phyloP scores from a whole-genome alignment of 2,329 filamentous ascomycete genomes.

The Epichloe gansuensis region DNA sequence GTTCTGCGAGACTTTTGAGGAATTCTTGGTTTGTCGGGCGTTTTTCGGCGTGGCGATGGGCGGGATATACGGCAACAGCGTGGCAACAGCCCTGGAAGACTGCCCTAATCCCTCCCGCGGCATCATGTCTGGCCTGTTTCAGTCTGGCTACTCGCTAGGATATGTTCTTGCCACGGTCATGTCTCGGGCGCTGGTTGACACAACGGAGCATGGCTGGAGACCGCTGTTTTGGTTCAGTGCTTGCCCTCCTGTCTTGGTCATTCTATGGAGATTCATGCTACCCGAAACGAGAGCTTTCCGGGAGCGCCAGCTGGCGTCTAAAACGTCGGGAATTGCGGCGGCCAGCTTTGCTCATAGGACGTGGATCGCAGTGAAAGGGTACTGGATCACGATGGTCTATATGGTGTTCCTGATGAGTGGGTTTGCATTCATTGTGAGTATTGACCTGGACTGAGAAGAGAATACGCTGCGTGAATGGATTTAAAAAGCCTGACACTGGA shows the following conservation, averaged over 20 bases:
- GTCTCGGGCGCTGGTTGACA: background rate
- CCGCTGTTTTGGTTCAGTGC: slow-evolving; percentile 1
- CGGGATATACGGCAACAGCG: background rate
- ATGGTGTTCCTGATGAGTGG: background rate
- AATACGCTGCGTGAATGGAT: too few species aligned
- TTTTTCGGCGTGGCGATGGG: background rate
- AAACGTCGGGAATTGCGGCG: background rate
- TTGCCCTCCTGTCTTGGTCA: background rate
- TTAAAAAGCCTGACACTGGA: background rate
- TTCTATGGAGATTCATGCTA: background rate
- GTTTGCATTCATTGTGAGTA: background rate
- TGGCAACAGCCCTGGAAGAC: background rate
- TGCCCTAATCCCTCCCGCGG: background rate
- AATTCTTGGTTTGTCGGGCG: background rate
- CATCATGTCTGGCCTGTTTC: background rate
- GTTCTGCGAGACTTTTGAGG: background rate
- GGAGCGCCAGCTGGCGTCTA: background rate
- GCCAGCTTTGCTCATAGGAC: background rate
- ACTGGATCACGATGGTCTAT: background rate
- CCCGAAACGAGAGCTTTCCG: background rate
- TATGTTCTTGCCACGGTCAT: background rate
- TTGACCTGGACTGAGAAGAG: background rate
- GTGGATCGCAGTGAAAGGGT: background rate
- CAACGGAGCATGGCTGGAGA: background rate
- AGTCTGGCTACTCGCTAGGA: background rate